Base-by-base conservation (phyloP, 257 asterid genomes). In the Handroanthus guayacan region DNA sequence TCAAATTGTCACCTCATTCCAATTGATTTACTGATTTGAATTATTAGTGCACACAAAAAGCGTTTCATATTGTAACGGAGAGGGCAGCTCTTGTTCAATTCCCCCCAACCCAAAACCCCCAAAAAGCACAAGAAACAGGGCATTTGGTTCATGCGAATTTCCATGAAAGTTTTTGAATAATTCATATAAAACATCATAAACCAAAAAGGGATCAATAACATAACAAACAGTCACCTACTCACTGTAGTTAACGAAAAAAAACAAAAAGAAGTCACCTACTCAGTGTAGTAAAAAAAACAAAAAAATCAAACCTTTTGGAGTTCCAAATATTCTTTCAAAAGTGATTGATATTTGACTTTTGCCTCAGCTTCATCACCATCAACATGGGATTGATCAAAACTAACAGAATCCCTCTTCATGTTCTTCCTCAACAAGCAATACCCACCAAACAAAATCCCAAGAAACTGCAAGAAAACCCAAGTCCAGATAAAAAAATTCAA, bases 271-370 rank as follows among this genome's bases (percentile, higher is more conserved):
- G 17, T 0, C 2, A 0, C 2, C 9, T 38, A n/a, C 18, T 54
- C 60, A n/a, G 6, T 67, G 17, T 8, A 41, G 45, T 8, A 54
- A 3, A 5, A 54, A 52, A 52, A 55, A 14, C 0, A 31, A 54
- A 61, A 43, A 51, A 14, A 20, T 3, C 76, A 0, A 75, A 90
- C 93, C 93, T 86, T 90, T 75, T 88, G 93, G 74, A 86, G 60
- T 45, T 84, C 84, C 83, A 90, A 81, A 76, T 64, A 85, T 38
- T 88, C 87, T 38, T 61, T 73, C 84, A 88, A 72, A 9, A 87
- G 88, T 0, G 82, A 76, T 78, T 82, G 92, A 76, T 85, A 85
- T 52, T 84, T 77, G 67, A 81, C 36, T 56, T 82, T 82, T 4
- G 76, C 79, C 69, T 69, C 67, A 18, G 75, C 79, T 48, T 75